These are phyloP conservation scores for Aspergillus sp. DNA, from an alignment of 2,329 filamentous ascomycete species.

Conservation along the genomic window DNA sequence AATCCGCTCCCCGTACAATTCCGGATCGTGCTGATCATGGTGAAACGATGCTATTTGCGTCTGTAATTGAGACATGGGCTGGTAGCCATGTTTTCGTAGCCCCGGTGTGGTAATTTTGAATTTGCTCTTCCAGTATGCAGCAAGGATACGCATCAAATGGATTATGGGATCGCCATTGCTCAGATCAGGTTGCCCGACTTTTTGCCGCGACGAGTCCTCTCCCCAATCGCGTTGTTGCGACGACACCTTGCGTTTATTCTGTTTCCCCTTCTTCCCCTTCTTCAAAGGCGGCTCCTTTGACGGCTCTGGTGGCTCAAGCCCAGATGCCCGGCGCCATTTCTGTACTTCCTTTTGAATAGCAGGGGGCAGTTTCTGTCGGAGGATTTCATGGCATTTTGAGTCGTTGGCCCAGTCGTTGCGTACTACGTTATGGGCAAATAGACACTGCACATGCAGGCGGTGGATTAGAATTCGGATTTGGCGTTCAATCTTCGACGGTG, in stretches of 20 bases:
- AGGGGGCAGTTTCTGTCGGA: slow-evolving; percentile 71
- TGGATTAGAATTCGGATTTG: slow-evolving; percentile 77
- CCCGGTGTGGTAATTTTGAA: slow-evolving; percentile 77
- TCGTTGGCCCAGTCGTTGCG: slow-evolving; percentile 85
- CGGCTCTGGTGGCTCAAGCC: slow-evolving; percentile 53
- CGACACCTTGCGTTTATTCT: slow-evolving; percentile 32
- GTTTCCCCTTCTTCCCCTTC: slow-evolving; percentile 40
- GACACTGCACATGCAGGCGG: slow-evolving; percentile 80
- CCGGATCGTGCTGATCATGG: slow-evolving; percentile 60
- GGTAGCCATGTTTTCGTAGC: slow-evolving; percentile 86
- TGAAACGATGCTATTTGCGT: slow-evolving; percentile 71
- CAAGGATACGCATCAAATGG: slow-evolving; percentile 71
- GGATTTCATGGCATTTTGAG: slow-evolving; percentile 68
- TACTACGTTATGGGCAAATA: slow-evolving; percentile 87
- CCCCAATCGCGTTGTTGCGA: slow-evolving; percentile 65
- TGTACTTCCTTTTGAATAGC: slow-evolving; percentile 71
- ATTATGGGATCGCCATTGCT: slow-evolving; percentile 81
- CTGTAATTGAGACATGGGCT: slow-evolving; percentile 71
- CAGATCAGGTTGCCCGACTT: slow-evolving; percentile 71
- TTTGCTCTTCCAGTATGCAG: slow-evolving; percentile 82
- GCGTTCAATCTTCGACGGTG: slow-evolving; percentile 80
- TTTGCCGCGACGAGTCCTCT: slow-evolving; percentile 65
- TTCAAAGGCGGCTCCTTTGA: slow-evolving; percentile 33
- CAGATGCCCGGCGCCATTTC: slow-evolving; percentile 69
- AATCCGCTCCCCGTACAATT: slow-evolving; percentile 75